Percentiles rank a stretch among this genome's conserved stretches.
phyloP scores from a whole-genome alignment of 2,329 filamentous ascomycete species.

The Aspergillus arachidicola region DNA sequence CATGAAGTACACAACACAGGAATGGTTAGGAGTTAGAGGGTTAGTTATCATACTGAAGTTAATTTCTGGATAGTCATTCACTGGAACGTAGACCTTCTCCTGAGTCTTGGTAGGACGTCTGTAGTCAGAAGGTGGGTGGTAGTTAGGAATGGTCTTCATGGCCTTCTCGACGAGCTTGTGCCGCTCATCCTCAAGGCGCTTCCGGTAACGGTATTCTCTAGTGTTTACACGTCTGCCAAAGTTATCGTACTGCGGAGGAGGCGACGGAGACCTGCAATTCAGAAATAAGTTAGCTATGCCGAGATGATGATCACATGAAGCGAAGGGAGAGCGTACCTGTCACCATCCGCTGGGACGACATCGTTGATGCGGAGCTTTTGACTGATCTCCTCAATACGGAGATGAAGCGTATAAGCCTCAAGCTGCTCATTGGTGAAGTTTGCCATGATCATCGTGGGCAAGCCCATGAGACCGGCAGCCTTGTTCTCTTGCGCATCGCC shows the following conservation, averaged over 20 bases:
- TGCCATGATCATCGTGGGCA: constrained; percentile 92
- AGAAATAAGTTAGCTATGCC: constrained; percentile 18
- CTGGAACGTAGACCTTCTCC: constrained; percentile 99
- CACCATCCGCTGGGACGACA: constrained; percentile 94
- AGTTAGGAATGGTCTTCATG: constrained; percentile 99
- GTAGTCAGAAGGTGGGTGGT: constrained; percentile 97
- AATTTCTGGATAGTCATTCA: constrained; percentile 99
- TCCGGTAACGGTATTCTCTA: constrained; percentile 96
- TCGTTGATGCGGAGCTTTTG: constrained; percentile 99
- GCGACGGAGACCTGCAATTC: constrained; percentile 79
- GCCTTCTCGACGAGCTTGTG: constrained; percentile 99
- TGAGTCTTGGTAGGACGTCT: constrained; percentile 99
- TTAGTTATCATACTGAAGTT: constrained; percentile 99
- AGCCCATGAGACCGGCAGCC: constrained; percentile 94
- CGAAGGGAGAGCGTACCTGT: constrained; percentile 67
- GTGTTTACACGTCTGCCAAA: constrained; percentile 99
- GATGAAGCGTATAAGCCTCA: constrained; percentile 92
- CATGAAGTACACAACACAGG: constrained; percentile 44
- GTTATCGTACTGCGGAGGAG: constrained; percentile 97
- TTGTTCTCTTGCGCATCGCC: constrained; percentile 98
- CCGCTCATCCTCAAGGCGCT: constrained; percentile 95
- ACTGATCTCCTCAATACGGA: constrained; percentile 98
- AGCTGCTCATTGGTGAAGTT: constrained; percentile 99
- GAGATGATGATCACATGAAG: constrained; percentile 7
- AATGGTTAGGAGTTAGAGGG: constrained; percentile 81